Conservation (phyloP, 163 green algal genomes). For the Coccomyxa subellipsoidea region DNA sequence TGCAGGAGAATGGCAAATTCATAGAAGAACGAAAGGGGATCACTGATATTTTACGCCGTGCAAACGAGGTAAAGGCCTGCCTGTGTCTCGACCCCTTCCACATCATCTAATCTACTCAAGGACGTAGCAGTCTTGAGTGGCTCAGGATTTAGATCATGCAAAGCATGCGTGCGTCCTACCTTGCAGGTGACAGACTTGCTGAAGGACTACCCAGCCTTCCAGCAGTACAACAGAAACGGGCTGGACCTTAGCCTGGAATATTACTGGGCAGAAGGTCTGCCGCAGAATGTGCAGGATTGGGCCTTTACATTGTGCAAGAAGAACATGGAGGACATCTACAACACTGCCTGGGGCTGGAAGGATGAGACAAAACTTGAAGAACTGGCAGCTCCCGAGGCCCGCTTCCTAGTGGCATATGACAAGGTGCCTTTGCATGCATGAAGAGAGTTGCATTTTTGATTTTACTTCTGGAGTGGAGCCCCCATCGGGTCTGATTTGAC, state of each 20-base stretch:
- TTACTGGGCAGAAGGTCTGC: slow-evolving; percentile 19
- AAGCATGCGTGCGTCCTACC: neutral
- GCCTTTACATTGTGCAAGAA: slow-evolving; percentile 38
- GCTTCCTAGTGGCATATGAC: slow-evolving; percentile 30
- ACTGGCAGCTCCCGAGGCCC: slow-evolving; percentile 28
- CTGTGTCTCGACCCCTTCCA: neutral
- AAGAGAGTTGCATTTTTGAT: no score
- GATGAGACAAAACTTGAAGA: slow-evolving; percentile 40
- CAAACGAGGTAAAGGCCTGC: neutral
- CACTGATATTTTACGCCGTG: neutral
- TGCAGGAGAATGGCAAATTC: neutral
- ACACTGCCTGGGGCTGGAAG: slow-evolving; percentile 45
- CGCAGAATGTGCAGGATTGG: slow-evolving; percentile 21
- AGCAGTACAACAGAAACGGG: slow-evolving; percentile 20
- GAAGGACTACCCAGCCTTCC: slow-evolving; percentile 20
- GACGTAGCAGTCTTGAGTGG: no score
- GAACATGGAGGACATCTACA: slow-evolving; percentile 51
- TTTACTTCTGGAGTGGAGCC: no score
- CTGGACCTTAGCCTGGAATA: slow-evolving; percentile 21
- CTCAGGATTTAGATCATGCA: no score
- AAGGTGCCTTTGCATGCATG: neutral
- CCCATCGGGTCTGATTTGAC: no score
- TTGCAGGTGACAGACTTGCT: neutral
- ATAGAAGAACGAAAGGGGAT: neutral
- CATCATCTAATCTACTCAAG: no score